Conservation (phyloP, 345 rosid genomes). For the Gossypium anomalum region DNA sequence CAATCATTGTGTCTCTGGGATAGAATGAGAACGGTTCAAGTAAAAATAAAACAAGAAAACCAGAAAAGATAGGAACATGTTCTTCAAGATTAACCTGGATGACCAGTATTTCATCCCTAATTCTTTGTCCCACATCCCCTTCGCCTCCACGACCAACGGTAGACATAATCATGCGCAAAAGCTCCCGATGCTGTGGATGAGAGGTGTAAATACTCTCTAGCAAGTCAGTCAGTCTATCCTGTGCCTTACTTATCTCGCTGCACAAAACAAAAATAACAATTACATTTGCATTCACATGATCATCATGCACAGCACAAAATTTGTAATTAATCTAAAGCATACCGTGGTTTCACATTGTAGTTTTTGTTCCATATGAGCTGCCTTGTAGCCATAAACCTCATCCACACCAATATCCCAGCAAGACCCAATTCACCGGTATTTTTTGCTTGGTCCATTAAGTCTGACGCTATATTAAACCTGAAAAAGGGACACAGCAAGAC, state of each 20-base stretch:
- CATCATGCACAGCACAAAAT: background rate
- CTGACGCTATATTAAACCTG: slow-evolving; percentile 95
- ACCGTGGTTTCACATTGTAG: slow-evolving; percentile 99
- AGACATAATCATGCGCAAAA: slow-evolving; percentile 82
- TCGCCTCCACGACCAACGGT: slow-evolving; percentile 99
- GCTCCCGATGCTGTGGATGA: slow-evolving; percentile 64
- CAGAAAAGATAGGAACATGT: slow-evolving; percentile 16
- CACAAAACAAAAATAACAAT: slow-evolving; percentile 12
- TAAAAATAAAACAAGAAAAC: slow-evolving; percentile 15
- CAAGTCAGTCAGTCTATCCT: slow-evolving; percentile 82
- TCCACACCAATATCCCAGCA: slow-evolving; percentile 94
- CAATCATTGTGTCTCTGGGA: slow-evolving; percentile 86
- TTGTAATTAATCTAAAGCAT: slow-evolving; percentile 18
- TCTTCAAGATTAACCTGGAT: slow-evolving; percentile 64
- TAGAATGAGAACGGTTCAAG: slow-evolving; percentile 1
- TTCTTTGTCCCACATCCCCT: slow-evolving; percentile 99
- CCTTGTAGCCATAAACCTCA: slow-evolving; percentile 99
- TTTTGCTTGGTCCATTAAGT: slow-evolving; percentile 75
- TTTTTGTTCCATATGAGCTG: slow-evolving; percentile 99
- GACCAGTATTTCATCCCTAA: slow-evolving; percentile 94
- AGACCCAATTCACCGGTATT: slow-evolving; percentile 71
- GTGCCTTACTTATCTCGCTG: slow-evolving; percentile 98
- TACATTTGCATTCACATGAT: background rate
- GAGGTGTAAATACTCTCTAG: slow-evolving; percentile 60
- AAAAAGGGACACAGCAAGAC: slow-evolving; percentile 12